Conservation (phyloP, 2,329 filamentous ascomycete genomes). For the Sphaceloma murrayae region DNA sequence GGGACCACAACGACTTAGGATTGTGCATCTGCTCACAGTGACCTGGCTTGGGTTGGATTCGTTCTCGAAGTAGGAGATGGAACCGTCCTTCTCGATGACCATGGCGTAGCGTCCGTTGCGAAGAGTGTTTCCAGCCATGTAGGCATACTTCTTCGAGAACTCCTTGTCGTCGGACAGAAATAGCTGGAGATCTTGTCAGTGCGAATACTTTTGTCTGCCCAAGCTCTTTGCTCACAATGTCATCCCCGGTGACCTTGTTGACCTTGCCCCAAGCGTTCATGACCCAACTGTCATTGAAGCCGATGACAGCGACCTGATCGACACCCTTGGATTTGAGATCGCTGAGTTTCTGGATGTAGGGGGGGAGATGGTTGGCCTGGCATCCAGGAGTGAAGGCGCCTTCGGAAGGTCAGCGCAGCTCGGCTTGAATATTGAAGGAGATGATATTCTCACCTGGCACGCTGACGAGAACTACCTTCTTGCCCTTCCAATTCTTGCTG, state of each 20-base stretch:
- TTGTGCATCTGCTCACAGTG: slow-evolving; percentile 34
- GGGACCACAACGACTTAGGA: too few species aligned
- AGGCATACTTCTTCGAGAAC: slow-evolving; percentile 64
- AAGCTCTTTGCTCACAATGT: slow-evolving; percentile 41
- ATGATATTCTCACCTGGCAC: slow-evolving; percentile 45
- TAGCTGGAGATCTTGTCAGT: slow-evolving; percentile 38
- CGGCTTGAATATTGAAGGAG: background rate
- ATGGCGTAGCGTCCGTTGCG: slow-evolving; percentile 72
- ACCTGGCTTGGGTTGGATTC: slow-evolving; percentile 49
- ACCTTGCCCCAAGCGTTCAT: slow-evolving; percentile 69
- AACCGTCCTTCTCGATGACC: slow-evolving; percentile 67
- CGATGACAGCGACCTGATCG: slow-evolving; percentile 70
- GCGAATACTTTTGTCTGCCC: background rate
- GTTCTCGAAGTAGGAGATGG: slow-evolving; percentile 69
- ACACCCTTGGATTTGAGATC: slow-evolving; percentile 71
- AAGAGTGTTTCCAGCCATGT: slow-evolving; percentile 57
- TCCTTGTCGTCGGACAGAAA: slow-evolving; percentile 64
- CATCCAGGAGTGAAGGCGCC: slow-evolving; percentile 83
- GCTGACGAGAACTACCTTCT: slow-evolving; percentile 62
- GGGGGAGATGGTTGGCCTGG: slow-evolving; percentile 69
- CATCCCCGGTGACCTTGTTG: slow-evolving; percentile 61
- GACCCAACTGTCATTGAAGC: slow-evolving; percentile 76
- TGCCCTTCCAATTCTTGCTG: slow-evolving; percentile 61
- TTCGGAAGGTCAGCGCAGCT: slow-evolving; percentile 27
- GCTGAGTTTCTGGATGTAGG: slow-evolving; percentile 63